Evolutionary conservation across 2,329 filamentous ascomycete genomes (phyloP).

Genomic region (Fusarium protoensiforme): DNA sequence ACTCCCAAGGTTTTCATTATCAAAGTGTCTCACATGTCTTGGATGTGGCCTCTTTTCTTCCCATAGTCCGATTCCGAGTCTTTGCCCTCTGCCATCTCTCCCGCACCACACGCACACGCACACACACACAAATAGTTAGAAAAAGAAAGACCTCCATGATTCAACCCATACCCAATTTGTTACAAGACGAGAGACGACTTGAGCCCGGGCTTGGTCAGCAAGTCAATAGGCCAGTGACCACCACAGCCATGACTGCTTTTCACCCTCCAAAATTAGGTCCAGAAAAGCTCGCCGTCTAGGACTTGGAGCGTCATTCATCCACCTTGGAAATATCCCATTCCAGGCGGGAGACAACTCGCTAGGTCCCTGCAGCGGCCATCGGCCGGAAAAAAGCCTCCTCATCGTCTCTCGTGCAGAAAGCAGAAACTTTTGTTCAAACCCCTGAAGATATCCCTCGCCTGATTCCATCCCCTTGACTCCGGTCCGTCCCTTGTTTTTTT

Average conservation of each 20-base stretch:
- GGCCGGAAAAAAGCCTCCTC: conserved; percentile 31
- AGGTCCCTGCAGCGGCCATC: conserved; percentile 29
- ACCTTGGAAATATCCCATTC: conserved; percentile 40
- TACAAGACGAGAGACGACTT: conserved; percentile 33
- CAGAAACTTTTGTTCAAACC: conserved; percentile 39
- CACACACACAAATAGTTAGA: conserved; percentile 16
- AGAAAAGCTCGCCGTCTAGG: conserved; percentile 27
- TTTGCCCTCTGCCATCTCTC: conserved; percentile 21
- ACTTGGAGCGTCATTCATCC: conserved; percentile 25
- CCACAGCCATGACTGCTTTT: conserved; percentile 31
- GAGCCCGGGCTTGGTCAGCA: conserved; percentile 29
- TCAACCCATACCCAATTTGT: conserved; percentile 33
- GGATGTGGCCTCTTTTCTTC: conserved; percentile 9
- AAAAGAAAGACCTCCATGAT: conserved; percentile 18
- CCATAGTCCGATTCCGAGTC: conserved; percentile 18
- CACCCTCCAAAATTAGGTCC: conserved; percentile 37
- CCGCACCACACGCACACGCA: neutral
- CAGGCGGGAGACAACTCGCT: conserved; percentile 29
- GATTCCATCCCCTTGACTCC: conserved; percentile 18
- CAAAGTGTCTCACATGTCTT: conserved; percentile 20
- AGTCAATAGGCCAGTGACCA: conserved; percentile 26
- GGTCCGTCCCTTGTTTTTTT: conserved; percentile 26
- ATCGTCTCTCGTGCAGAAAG: conserved; percentile 30
- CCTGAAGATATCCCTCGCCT: conserved; percentile 11
- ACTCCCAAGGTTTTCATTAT: conserved; percentile 13